These are phyloP conservation scores for Allantophomopsis lycopodina DNA, from an alignment of 2,329 filamentous ascomycete species.

Conservation along the genomic window DNA sequence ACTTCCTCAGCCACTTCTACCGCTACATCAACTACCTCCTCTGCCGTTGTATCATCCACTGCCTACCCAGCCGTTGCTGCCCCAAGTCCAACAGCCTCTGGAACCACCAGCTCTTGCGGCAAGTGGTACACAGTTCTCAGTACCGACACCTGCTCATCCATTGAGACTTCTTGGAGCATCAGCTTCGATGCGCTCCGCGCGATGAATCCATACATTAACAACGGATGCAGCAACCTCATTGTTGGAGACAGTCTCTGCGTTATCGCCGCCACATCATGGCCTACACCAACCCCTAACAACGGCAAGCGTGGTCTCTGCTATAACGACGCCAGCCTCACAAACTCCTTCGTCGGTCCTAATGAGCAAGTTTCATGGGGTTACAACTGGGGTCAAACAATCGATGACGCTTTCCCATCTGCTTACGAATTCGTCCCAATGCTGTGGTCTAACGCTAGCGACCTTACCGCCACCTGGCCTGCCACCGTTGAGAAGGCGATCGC, in stretches of 20 bases:
- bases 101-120: neutral
- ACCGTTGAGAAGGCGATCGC: constrained; percentile 35
- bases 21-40: neutral
- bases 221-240: neutral
- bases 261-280: neutral
- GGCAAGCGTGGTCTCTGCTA: neutral
- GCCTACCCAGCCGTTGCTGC: neutral
- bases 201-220: neutral
- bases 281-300: too few relatives aligned
- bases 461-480: constrained; percentile 33
- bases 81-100: neutral
- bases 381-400: constrained; percentile 45
- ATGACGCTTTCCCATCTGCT: constrained; percentile 24
- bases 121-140: neutral
- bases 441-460: constrained; percentile 33
- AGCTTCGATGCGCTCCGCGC: neutral
- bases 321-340: neutral
- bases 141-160: neutral
- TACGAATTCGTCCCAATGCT: constrained; percentile 54
- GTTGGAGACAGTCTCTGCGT: neutral
- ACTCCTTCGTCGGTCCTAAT: neutral
- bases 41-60: too few relatives aligned
- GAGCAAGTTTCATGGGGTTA: constrained; percentile 34
- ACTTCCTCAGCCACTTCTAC: neutral
- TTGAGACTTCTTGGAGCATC: neutral